A percentile compares a stretch with the other conserved stretches of the same genome.
These are phyloP conservation scores for Termitomyces sp. DNA, from an alignment of 768 basidiomycete species.

Conservation along the genomic window DNA sequence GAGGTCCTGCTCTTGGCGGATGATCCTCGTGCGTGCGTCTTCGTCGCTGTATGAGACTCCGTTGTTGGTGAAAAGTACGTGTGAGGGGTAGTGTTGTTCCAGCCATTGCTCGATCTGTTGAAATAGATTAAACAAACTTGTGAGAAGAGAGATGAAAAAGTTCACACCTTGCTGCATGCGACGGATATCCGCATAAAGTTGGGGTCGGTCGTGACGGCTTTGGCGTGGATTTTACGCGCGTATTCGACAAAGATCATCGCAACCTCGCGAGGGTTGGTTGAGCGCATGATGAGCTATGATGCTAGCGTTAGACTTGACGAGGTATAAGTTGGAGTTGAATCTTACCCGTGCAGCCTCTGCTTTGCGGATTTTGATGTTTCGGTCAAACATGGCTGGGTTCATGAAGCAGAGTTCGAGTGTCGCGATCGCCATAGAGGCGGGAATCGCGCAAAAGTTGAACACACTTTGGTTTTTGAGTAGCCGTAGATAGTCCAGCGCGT, in stretches of 20 bases:
- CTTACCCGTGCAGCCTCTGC: conserved; percentile 81
- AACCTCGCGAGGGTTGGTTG: conserved; percentile 90
- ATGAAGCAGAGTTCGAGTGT: conserved; percentile 91
- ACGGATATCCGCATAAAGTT: conserved; percentile 81
- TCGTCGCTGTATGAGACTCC: conserved; percentile 34
- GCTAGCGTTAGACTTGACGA: not conserved
- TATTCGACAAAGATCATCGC: conserved; percentile 84
- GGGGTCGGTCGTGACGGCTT: conserved; percentile 78
- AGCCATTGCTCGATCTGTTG: conserved; percentile 88
- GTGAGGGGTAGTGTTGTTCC: conserved; percentile 92
- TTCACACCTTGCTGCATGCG: conserved; percentile 74
- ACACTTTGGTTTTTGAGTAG: conserved; percentile 87
- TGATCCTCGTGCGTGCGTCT: conserved; percentile 57
- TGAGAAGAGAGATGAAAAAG: not conserved
- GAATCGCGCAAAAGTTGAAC: conserved; percentile 95
- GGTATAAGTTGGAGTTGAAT: not conserved
- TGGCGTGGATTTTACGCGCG: conserved; percentile 78
- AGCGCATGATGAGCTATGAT: conserved; percentile 81
- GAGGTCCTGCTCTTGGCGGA: conserved; percentile 40
- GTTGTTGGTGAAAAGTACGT: conserved; percentile 47
- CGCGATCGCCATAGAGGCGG: conserved; percentile 93
- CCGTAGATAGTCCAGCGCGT: conserved; percentile 86
- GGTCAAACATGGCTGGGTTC: conserved; percentile 82
- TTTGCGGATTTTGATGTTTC: conserved; percentile 94
- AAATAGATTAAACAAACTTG: conserved; percentile 8